Conservation (phyloP, 805 yeast species). For the Monosporozyma solicola region DNA sequence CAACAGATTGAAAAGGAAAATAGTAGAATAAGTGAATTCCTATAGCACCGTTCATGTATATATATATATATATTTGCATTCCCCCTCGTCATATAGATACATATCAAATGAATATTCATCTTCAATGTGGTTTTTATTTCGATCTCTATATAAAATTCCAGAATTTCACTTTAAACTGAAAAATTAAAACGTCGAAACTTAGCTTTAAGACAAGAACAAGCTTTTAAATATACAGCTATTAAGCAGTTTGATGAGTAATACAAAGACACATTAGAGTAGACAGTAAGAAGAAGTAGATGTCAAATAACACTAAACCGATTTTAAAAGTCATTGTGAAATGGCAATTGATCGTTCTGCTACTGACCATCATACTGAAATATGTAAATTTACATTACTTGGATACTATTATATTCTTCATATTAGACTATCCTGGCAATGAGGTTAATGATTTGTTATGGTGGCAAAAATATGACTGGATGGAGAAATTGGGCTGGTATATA, state of each 20-base stretch:
- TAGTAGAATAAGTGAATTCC: slow-evolving; percentile 29
- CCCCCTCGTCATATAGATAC: background rate
- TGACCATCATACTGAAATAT: background rate
- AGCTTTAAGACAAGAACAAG: background rate
- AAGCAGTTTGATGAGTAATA: no score
- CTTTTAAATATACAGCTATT: background rate
- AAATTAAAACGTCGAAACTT: background rate
- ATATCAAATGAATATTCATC: slow-evolving; percentile 1
- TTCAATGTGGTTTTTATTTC: background rate
- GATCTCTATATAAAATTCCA: background rate
- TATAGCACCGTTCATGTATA: slow-evolving; percentile 1
- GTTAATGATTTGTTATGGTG: slow-evolving; percentile 21
- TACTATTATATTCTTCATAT: slow-evolving; percentile 8
- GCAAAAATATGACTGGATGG: slow-evolving; percentile 20
- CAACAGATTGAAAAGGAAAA: slow-evolving; percentile 34
- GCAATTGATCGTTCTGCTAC: background rate
- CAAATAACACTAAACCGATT: background rate
- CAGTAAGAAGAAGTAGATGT: background rate
- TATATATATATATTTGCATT: background rate
- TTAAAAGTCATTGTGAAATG: background rate
- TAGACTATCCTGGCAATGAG: slow-evolving; percentile 13
- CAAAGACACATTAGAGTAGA: background rate
- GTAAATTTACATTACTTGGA: background rate
- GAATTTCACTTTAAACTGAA: background rate
- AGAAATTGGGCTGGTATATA: slow-evolving; percentile 18